phyloP scores from a whole-genome alignment of 306 rosid genomes.

The Senna tora region DNA sequence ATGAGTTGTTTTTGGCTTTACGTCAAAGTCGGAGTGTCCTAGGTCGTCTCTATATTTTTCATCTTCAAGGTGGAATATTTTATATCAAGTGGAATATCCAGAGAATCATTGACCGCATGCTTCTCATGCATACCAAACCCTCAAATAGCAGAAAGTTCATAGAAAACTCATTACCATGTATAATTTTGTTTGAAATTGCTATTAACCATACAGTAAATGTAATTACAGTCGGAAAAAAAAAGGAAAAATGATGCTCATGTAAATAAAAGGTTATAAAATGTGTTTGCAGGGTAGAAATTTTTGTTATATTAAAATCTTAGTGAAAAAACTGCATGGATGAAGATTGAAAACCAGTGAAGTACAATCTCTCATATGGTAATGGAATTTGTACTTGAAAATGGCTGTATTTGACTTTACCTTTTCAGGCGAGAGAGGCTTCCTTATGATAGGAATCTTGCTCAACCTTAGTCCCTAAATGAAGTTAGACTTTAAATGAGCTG shows the following conservation, averaged over 20 bases:
- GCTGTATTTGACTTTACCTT: neutral
- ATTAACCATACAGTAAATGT: neutral
- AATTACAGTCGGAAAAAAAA: no score
- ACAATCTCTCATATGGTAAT: neutral
- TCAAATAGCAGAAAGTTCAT: neutral
- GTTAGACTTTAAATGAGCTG: no score
- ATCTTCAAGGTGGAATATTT: neutral
- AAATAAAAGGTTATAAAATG: no score
- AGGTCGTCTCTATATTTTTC: neutral
- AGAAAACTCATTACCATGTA: neutral
- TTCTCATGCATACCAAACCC: no score
- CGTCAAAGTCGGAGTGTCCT: neutral
- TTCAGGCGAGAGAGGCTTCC: neutral
- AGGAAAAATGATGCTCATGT: no score
- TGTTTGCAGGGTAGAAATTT: no score
- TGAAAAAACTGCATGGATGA: no score
- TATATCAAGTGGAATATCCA: neutral
- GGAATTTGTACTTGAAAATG: neutral
- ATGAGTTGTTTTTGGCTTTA: neutral
- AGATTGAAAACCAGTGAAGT: no score
- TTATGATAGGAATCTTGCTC: no score
- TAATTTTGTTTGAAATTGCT: neutral
- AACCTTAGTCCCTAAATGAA: neutral
- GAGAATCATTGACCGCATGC: neutral
- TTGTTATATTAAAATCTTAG: no score